phyloP scores from a whole-genome alignment of 495 filamentous ascomycete genomes.

The Aspergillus homomorphus region DNA sequence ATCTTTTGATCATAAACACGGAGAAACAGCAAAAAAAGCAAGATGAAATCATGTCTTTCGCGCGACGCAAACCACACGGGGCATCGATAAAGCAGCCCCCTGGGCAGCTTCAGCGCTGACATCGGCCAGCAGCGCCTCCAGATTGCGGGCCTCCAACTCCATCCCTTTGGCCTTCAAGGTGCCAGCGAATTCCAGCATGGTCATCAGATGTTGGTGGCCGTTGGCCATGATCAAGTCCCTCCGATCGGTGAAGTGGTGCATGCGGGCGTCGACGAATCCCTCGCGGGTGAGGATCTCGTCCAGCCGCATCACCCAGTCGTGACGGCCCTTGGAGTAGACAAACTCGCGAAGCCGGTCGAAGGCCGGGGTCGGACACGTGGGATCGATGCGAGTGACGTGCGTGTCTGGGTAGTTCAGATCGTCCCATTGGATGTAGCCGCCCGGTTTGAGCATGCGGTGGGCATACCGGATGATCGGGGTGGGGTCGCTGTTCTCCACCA shows the following conservation, averaged over 20 bases:
- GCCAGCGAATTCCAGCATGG: conserved; percentile 16
- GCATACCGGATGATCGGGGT: conserved; percentile 19
- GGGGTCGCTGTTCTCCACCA: conserved; percentile 24
- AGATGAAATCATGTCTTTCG: too few species aligned
- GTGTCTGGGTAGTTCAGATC: conserved; percentile 19
- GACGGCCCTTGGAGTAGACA: conserved; percentile 14
- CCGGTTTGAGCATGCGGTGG: conserved; percentile 32
- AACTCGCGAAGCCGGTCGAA: conserved; percentile 15
- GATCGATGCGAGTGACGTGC: conserved; percentile 11
- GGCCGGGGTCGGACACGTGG: conserved; percentile 1
- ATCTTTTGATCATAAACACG: too few species aligned
- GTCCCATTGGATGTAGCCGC: conserved; percentile 41
- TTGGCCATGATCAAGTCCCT: conserved; percentile 9
- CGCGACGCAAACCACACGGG: conserved; percentile 10
- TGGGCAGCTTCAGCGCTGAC: conserved; percentile 15
- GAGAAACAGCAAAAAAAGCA: too few species aligned
- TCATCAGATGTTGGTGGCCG: conserved; percentile 11
- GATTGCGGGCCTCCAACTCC: conserved; percentile 7
- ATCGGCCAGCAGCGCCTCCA: conserved; percentile 15
- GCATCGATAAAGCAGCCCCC: conserved; percentile 12
- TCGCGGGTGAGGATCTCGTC: conserved; percentile 5
- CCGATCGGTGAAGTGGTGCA: conserved; percentile 9
- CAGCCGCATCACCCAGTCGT: conserved; percentile 20
- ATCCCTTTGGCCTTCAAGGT: conserved; percentile 9
- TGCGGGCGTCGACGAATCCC: conserved; percentile 15